Conservation (phyloP, 306 rosid species). For the Vachellia pachyceras region DNA sequence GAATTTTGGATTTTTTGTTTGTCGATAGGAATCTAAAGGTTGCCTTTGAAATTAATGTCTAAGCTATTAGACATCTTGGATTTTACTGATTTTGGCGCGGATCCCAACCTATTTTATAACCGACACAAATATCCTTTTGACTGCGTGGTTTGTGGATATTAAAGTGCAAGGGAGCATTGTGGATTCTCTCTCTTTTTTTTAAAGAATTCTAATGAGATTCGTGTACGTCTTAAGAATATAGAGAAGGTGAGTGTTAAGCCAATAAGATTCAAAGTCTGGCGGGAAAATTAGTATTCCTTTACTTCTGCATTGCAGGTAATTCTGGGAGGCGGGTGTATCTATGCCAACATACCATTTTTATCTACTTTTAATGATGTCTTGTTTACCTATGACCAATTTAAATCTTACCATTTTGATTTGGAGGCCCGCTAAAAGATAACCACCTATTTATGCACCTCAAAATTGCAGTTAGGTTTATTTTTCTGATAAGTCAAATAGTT, state of each 20-base stretch:
- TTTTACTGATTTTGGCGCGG: not conserved
- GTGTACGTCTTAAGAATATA: too few relatives aligned
- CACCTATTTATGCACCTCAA: not conserved
- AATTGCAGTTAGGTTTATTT: constrained; percentile 15
- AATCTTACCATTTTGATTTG: not conserved
- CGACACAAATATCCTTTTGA: not conserved
- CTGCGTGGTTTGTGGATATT: not conserved
- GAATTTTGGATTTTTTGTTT: not conserved
- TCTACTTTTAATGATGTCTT: not conserved
- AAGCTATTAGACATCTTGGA: not conserved
- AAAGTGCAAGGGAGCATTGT: not conserved
- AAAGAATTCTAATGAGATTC: not conserved
- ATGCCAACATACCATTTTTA: constrained; percentile 6
- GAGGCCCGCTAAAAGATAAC: not conserved
- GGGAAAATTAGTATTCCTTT: not conserved
- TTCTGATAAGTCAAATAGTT: not conserved
- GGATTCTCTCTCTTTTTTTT: not conserved
- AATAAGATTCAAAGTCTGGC: not conserved
- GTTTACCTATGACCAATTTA: not conserved
- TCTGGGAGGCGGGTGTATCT: constrained; percentile 8
- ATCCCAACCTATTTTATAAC: not conserved
- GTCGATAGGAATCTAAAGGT: not conserved
- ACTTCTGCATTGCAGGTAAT: constrained; percentile 7
- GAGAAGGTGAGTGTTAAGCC: not conserved
- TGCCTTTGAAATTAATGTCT: not conserved